Evolutionary conservation across 2,329 filamentous ascomycete genomes (phyloP), one percentile per base, ranked within the genome.

Genomic region (Diaporthe amygdali): DNA sequence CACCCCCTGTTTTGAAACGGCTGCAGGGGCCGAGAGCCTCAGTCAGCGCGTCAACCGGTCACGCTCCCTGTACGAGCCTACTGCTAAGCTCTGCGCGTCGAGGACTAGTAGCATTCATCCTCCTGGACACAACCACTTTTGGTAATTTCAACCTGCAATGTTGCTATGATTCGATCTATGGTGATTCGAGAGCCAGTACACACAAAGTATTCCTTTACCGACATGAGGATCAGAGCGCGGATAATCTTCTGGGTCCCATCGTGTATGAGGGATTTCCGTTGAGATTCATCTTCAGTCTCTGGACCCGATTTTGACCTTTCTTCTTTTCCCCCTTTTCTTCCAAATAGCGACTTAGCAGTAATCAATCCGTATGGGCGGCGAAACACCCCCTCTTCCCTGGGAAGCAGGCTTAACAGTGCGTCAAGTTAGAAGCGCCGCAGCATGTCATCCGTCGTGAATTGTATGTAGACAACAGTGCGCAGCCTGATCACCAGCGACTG

Each of bases 21-120:
- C 59, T 64, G 59, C 59, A 64, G 59, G 59, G 59, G 59, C 59
- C 59, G 59, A 37, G 30, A 64, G 41, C 59, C 47, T 64, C 59
- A 64, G 44, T 64, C 30, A 64, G 59, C 59, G 39, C 12, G 22
- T n/a, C 27, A n/a, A n/a, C 30, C 25, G n/a, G 59, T 37, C 44
- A 49, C 59, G 17, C 30, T 44, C 27, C 27, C 59, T 37, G 17
- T 34, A 34, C 56, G 15, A 30, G 39, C n/a, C 25, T 46, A 61
- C n/a, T 20, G 17, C 7, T 39, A n/a, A 2, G 22, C n/a, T 9
- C n/a, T n/a, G n/a, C n/a, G n/a, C n/a, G 32, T 56, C 30, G n/a
- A 37, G 34, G 7, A 39, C 20, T 5, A 27, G n/a, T n/a, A n/a
- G n/a, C n/a, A n/a, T n/a, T 47, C 12, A n/a, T 10, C 46, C 15